Percentiles rank a stretch among this genome's conserved stretches.
phyloP scores from a whole-genome alignment of 2,329 filamentous ascomycete species.

The Penicillium sp. region DNA sequence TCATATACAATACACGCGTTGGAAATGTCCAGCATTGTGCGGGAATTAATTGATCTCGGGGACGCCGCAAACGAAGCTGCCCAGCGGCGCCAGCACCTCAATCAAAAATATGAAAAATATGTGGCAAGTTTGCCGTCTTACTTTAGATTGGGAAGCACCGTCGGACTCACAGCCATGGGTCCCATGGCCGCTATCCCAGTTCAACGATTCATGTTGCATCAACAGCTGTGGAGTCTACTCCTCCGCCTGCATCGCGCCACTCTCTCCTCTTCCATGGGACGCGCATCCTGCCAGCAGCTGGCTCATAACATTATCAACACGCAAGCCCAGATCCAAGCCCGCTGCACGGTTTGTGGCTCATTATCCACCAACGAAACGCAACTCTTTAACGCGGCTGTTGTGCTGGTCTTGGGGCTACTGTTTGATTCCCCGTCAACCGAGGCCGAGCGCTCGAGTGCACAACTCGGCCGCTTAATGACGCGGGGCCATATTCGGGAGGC shows the following conservation, averaged over 20 bases:
- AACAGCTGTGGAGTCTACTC: conserved; percentile 20
- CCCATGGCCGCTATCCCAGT: conserved; percentile 17
- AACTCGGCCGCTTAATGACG: neutral
- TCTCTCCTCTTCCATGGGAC: conserved; percentile 6
- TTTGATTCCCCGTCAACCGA: neutral
- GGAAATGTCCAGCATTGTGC: neutral
- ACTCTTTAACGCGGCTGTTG: conserved; percentile 7
- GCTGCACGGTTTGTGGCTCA: conserved; percentile 4
- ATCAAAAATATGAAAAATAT: conserved; percentile 12
- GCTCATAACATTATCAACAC: conserved; percentile 9
- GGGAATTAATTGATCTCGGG: neutral
- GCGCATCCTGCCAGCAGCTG: conserved; percentile 5
- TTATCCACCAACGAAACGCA: conserved; percentile 5
- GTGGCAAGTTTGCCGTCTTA: conserved; percentile 9
- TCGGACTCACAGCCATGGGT: conserved; percentile 15
- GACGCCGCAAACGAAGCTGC: neutral
- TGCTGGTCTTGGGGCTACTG: conserved; percentile 1
- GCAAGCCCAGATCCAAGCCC: conserved; percentile 7
- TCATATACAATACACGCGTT: neutral
- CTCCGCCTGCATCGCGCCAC: conserved; percentile 15
- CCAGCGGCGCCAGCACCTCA: neutral
- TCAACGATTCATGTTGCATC: conserved; percentile 20
- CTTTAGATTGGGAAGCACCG: conserved; percentile 14
- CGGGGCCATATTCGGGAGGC: too few relatives aligned
- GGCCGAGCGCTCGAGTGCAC: neutral